Evolutionary conservation across 352 stramenopile species (phyloP).

Genomic region (Phytopythium aichiense): DNA sequence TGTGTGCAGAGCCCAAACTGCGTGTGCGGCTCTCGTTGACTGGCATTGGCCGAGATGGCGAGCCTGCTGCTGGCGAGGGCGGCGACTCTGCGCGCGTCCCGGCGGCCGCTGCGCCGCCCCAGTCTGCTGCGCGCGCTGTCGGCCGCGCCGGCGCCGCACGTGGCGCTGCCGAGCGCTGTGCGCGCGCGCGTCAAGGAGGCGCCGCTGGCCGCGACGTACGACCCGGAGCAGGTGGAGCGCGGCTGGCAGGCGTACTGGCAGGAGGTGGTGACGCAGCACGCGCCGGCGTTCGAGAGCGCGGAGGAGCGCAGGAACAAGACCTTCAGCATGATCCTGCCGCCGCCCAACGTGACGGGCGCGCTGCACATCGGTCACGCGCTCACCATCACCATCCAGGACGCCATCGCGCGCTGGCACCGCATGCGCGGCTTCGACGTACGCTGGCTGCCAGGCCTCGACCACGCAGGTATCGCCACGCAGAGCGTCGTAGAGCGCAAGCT

Average conservation of each 20-base stretch:
- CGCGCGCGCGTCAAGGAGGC: slow-evolving; percentile 40
- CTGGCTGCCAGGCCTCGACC: slow-evolving; percentile 97
- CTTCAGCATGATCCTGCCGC: slow-evolving; percentile 91
- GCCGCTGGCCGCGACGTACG: slow-evolving; percentile 57
- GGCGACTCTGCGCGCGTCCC: neutral
- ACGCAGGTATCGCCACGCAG: slow-evolving; percentile 99
- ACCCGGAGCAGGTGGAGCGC: slow-evolving; percentile 56
- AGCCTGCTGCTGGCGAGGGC: neutral
- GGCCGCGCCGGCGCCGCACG: slow-evolving; percentile 2
- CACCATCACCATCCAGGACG: slow-evolving; percentile 97
- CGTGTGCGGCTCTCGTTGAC: neutral
- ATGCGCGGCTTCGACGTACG: slow-evolving; percentile 97
- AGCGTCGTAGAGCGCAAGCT: slow-evolving; percentile 99
- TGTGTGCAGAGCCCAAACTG: neutral
- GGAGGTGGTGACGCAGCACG: slow-evolving; percentile 25
- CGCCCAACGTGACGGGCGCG: slow-evolving; percentile 97
- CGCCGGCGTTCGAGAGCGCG: slow-evolving; percentile 1
- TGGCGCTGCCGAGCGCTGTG: slow-evolving; percentile 41
- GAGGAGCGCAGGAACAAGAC: slow-evolving; percentile 9
- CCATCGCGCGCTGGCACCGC: slow-evolving; percentile 94
- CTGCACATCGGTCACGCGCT: slow-evolving; percentile 98
- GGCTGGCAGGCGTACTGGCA: slow-evolving; percentile 80
- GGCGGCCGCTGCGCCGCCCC: neutral
- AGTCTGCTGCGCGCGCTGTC: neutral
- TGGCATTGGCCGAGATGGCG: neutral